phyloP scores from a whole-genome alignment of 2,329 filamentous ascomycete species.

The Biscogniauxia sp. region DNA sequence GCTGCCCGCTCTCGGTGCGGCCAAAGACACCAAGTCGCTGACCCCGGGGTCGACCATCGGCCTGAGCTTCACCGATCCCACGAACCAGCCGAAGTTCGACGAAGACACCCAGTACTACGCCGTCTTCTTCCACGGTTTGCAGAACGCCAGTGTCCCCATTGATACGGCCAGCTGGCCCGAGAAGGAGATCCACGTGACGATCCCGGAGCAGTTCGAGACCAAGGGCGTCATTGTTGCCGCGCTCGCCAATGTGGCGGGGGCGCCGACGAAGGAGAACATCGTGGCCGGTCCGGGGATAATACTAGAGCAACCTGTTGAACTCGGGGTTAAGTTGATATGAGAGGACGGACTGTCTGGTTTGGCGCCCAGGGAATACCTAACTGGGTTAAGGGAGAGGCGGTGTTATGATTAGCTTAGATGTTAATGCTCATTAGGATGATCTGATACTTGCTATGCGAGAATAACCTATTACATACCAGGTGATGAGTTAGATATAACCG shows the following conservation, averaged over 20 bases:
- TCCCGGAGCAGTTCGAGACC: conserved; percentile 36
- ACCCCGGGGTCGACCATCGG: conserved; percentile 32
- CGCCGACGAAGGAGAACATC: conserved; percentile 36
- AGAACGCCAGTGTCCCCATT: conserved; percentile 36
- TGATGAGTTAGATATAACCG: too few species aligned
- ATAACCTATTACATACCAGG: too few species aligned
- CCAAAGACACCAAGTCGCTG: conserved; percentile 25
- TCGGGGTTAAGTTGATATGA: conserved; percentile 19
- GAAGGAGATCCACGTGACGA: conserved; percentile 30
- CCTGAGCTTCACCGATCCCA: conserved; percentile 31
- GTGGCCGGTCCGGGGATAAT: conserved; percentile 39
- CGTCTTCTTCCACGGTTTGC: conserved; percentile 40
- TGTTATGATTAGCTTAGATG: background rate
- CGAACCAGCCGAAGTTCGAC: conserved; percentile 27
- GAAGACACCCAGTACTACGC: conserved; percentile 35
- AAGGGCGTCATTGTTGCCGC: conserved; percentile 37
- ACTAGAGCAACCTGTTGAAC: conserved; percentile 34
- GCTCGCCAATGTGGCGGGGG: conserved; percentile 35
- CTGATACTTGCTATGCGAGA: too few species aligned
- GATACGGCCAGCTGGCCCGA: conserved; percentile 26
- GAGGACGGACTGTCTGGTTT: background rate
- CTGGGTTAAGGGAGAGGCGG: background rate
- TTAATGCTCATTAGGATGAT: background rate
- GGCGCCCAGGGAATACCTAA: too few species aligned
- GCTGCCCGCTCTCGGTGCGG: conserved; percentile 32